Conservation (phyloP, 2,329 filamentous ascomycete species). For the Trichoderma guizhouense region DNA sequence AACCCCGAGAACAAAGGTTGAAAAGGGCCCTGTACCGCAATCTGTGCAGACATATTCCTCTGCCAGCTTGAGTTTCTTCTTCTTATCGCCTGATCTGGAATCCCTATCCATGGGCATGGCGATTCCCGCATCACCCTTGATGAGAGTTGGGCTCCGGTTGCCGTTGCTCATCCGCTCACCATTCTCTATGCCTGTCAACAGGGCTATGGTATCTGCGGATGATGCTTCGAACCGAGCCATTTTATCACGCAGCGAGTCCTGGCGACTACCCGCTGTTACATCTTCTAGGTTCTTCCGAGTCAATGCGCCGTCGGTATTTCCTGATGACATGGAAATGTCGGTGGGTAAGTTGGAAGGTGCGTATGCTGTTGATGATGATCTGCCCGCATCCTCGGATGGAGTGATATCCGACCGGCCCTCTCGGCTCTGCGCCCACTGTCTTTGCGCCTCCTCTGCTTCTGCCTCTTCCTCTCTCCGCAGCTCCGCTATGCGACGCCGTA, state of each 20-base stretch:
- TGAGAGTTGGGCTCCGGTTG: conserved; percentile 72
- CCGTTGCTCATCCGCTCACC: conserved; percentile 90
- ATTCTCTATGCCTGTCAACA: conserved; percentile 86
- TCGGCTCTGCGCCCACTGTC: conserved; percentile 58
- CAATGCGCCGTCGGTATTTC: conserved; percentile 66
- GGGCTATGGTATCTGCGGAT: conserved; percentile 80
- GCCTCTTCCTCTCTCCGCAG: conserved; percentile 81
- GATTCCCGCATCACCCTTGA: conserved; percentile 83
- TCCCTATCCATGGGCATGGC: conserved; percentile 80
- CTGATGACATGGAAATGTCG: conserved; percentile 57
- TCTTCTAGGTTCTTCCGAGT: conserved; percentile 80
- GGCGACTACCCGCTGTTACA: conserved; percentile 59
- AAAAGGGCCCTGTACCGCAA: conserved; percentile 56
- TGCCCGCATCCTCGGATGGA: conserved; percentile 44
- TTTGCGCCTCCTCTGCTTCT: conserved; percentile 65
- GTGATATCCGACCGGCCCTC: conserved; percentile 54
- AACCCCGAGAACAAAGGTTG: background rate
- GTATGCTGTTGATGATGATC: conserved; percentile 32
- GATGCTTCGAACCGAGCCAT: conserved; percentile 77
- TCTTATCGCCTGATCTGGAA: conserved; percentile 68
- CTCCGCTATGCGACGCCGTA: conserved; percentile 80
- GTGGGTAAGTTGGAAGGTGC: conserved; percentile 32
- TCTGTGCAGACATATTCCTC: conserved; percentile 96
- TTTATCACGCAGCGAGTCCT: conserved; percentile 78
- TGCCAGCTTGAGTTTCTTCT: conserved; percentile 78